phyloP scores from a whole-genome alignment of 2,329 filamentous ascomycete species.

The Thyridium curvatum region DNA sequence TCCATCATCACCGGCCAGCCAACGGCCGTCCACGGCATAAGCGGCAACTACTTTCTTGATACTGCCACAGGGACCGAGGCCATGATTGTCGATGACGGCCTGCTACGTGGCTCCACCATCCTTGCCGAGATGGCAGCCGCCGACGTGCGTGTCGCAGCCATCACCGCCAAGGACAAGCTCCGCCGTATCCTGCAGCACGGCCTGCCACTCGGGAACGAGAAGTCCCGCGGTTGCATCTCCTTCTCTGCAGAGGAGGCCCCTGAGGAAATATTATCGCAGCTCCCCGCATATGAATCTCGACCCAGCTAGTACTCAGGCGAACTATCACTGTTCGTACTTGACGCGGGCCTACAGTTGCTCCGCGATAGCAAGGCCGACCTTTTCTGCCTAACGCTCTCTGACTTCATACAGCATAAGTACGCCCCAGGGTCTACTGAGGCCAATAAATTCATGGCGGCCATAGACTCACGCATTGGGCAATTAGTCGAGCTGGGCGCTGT shows the following conservation, averaged over 20 bases:
- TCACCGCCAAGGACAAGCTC: slow-evolving; percentile 38
- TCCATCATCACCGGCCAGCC: slow-evolving; percentile 36
- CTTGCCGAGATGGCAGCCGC: slow-evolving; percentile 28
- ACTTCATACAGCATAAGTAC: slow-evolving; percentile 37
- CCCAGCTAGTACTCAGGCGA: slow-evolving; percentile 35
- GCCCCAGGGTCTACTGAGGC: slow-evolving; percentile 26
- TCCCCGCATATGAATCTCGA: slow-evolving; percentile 14
- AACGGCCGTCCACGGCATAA: slow-evolving; percentile 30
- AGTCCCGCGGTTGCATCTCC: slow-evolving; percentile 28
- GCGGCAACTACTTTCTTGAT: slow-evolving; percentile 37
- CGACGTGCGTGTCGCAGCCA: slow-evolving; percentile 31
- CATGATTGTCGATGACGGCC: slow-evolving; percentile 32
- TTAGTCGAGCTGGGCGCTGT: slow-evolving; percentile 25
- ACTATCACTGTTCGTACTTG: slow-evolving; percentile 33
- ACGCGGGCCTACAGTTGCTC: slow-evolving; percentile 33
- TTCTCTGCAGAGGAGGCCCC: slow-evolving; percentile 32
- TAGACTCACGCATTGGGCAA: slow-evolving; percentile 25
- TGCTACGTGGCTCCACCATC: slow-evolving; percentile 32
- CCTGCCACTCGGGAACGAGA: too few species aligned
- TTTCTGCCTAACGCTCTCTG: slow-evolving; percentile 35
- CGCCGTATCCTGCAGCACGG: slow-evolving; percentile 31
- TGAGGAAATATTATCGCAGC: slow-evolving; percentile 24
- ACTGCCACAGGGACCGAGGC: slow-evolving; percentile 26
- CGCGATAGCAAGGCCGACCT: slow-evolving; percentile 29
- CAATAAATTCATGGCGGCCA: slow-evolving; percentile 24